phyloP scores from a whole-genome alignment of 345 rosid species.

The Sonneratia alba region DNA sequence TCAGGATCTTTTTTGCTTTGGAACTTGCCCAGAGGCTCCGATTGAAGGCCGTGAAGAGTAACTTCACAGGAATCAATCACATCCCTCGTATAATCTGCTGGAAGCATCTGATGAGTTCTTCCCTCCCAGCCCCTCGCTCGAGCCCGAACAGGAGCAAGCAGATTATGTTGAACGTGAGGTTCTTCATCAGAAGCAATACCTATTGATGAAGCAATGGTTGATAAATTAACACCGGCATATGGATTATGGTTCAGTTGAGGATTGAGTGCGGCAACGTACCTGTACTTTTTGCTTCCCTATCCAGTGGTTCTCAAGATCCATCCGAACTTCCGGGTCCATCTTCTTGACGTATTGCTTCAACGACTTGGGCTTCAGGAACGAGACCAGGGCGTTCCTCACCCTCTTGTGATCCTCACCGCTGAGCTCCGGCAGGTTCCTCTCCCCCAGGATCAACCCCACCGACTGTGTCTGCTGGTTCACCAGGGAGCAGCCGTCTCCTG shows the following conservation, averaged over 20 bases:
- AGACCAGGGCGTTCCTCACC: constrained; percentile 29
- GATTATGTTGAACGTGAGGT: constrained; percentile 41
- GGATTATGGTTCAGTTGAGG: too few species aligned
- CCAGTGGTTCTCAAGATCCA: constrained; percentile 36
- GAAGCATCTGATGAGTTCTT: constrained; percentile 17
- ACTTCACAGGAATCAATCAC: constrained; percentile 37
- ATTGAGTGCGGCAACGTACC: constrained; percentile 11
- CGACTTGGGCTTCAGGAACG: constrained; percentile 49
- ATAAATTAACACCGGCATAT: neutral
- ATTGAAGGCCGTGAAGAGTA: constrained; percentile 44
- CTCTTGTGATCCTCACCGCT: constrained; percentile 36
- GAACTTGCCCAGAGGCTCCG: constrained; percentile 30
- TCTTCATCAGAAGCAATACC: constrained; percentile 45
- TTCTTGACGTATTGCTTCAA: constrained; percentile 39
- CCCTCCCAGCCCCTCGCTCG: constrained; percentile 29
- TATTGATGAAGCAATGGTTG: neutral
- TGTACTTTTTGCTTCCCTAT: constrained; percentile 29
- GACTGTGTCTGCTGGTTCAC: constrained; percentile 30
- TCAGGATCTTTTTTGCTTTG: constrained; percentile 18
- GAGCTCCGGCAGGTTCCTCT: constrained; percentile 24
- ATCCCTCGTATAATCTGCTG: constrained; percentile 31
- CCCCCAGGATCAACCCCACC: constrained; percentile 21
- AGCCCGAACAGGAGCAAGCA: constrained; percentile 36
- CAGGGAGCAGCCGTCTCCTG: constrained; percentile 17
- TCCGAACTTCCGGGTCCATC: constrained; percentile 41